Conservation (phyloP, 805 yeast species). For the Scheffersomyces lignosus region DNA sequence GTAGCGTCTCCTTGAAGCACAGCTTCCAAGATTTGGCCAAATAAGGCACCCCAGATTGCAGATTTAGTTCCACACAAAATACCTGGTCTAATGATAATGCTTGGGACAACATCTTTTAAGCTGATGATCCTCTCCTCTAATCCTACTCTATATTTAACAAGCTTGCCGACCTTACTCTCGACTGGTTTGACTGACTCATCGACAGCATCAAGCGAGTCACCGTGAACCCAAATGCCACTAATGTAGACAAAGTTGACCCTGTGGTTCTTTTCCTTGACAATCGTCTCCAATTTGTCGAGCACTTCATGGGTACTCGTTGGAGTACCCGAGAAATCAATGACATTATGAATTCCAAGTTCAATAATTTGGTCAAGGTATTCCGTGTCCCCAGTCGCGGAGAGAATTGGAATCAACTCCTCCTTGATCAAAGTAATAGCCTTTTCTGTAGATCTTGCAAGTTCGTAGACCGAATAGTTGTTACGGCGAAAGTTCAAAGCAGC, state of each 20-base stretch:
- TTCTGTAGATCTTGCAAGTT: not conserved
- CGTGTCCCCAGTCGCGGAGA: not conserved
- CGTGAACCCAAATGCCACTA: slow-evolving; percentile 7
- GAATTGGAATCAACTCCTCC: not conserved
- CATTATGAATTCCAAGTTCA: not conserved
- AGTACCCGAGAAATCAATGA: slow-evolving; percentile 1
- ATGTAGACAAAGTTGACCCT: slow-evolving; percentile 2
- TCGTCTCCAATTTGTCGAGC: not conserved
- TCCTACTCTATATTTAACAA: slow-evolving; percentile 3
- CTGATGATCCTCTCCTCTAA: slow-evolving; percentile 1
- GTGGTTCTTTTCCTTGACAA: not conserved
- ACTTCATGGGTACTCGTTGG: slow-evolving; percentile 1
- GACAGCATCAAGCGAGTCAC: slow-evolving; percentile 1
- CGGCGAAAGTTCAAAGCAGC: not conserved
- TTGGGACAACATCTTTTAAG: slow-evolving; percentile 1
- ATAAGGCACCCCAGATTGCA: slow-evolving; percentile 3
- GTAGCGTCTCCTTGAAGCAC: not conserved
- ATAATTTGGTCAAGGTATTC: not conserved
- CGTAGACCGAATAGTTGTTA: not conserved
- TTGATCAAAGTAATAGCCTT: not conserved
- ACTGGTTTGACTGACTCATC: slow-evolving; percentile 1
- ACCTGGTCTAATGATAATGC: slow-evolving; percentile 5
- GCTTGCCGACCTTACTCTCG: not conserved
- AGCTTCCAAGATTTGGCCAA: slow-evolving; percentile 2
- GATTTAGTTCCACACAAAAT: slow-evolving; percentile 3